Base-by-base conservation (phyloP, 441 rosid species). In the Aleurites moluccanus region DNA sequence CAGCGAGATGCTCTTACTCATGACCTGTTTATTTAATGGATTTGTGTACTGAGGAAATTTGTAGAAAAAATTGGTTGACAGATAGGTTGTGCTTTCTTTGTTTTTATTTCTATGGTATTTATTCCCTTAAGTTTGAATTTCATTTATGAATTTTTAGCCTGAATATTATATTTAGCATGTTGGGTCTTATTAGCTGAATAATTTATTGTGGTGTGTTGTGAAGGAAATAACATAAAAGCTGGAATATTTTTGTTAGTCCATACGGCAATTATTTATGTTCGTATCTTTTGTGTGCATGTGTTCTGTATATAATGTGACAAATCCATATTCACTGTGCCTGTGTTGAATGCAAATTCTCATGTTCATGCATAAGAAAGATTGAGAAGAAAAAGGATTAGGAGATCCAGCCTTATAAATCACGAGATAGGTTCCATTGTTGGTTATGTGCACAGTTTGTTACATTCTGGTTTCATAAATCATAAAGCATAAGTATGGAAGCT, bases 351-450 rank as follows among this genome's bases (percentile, higher is more conserved):
- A 47, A 59, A 67, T 50, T 53, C 16, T 52, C 27, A 62, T 38
- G 35, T 52, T 49, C 71, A 57, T 30, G 27, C 42, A 23, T 76
- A 28, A 38, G 35, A 62, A 35, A 33, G 42, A 76, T 53, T 16
- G 52, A 21, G 47, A 76, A 28, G 70, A 55, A n/a, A 23, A 21
- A 42, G 40, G 23, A 23, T 21, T 63, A 18, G 35, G 64, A 33
- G n/a, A 45, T 35, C 16, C 14, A 33, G 16, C 69, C 16, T 23
- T n/a, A 42, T 64, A 52, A 56, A 56, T 64, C 27, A 55, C 28
- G 9, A 44, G 35, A 38, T 50, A 21, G 40, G n/a, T 64, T 42
- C 14, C 16, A 52, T 62, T 38, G 60, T 13, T 70, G 67, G 56
- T 56, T 27, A 13, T 33, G 18, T 40, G 23, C 25, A 62, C 6